phyloP scores from a whole-genome alignment of 2,329 filamentous ascomycete genomes.

The Exophiala lecanii-corni region DNA sequence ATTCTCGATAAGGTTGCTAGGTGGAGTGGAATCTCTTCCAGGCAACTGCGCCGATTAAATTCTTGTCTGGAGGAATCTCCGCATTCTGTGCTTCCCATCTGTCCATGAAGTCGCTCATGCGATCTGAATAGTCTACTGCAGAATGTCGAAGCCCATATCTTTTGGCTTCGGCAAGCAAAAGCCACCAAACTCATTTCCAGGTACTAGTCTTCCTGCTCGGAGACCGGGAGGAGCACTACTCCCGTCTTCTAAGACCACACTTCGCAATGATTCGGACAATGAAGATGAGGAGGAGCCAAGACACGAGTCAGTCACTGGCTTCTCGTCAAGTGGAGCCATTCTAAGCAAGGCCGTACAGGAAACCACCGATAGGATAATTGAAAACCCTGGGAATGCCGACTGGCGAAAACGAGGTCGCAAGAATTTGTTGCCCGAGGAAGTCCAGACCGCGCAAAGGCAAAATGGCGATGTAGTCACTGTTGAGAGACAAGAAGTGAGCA shows the following conservation, averaged over 20 bases:
- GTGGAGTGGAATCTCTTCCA: neutral
- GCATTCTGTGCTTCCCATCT: too few relatives aligned
- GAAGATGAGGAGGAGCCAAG: constrained; percentile 27
- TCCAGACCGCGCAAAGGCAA: constrained; percentile 39
- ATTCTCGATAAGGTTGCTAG: neutral
- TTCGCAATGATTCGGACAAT: constrained; percentile 51
- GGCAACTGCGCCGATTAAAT: neutral
- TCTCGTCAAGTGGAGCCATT: constrained; percentile 47
- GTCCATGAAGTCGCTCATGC: too few relatives aligned
- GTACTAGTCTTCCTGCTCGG: constrained; percentile 5
- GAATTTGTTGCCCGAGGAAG: constrained; percentile 56
- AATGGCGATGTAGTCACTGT: constrained; percentile 36
- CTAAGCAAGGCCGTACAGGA: constrained; percentile 34
- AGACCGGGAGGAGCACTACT: constrained; percentile 3
- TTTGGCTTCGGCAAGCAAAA: constrained; percentile 28
- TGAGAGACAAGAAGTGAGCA: constrained; percentile 49
- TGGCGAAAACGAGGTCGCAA: constrained; percentile 45
- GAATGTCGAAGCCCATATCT: constrained; percentile 27
- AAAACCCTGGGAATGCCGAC: constrained; percentile 56
- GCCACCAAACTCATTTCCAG: constrained; percentile 1
- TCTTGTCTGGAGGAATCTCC: neutral
- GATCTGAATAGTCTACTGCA: too few relatives aligned
- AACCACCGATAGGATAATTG: constrained; percentile 50
- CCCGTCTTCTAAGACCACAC: constrained; percentile 10
- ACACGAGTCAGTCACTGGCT: constrained; percentile 49